A percentile compares a stretch with the other conserved stretches of the same genome.
These are phyloP conservation scores for Umbelopsis sp. DNA, from an alignment of 192 early-diverging fungal species.

Conservation along the genomic window DNA sequence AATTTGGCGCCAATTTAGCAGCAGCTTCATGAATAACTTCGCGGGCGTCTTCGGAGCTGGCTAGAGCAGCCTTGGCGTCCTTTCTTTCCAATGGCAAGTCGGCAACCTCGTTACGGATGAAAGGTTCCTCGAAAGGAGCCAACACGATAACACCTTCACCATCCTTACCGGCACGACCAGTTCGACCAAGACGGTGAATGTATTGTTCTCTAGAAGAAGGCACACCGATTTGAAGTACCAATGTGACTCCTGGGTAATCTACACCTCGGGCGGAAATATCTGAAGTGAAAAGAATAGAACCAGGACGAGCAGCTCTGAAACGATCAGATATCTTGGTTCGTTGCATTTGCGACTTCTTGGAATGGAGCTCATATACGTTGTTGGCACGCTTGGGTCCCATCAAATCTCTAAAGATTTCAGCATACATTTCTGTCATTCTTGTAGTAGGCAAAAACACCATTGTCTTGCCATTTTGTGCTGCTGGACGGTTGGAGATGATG, in stretches of 20 bases:
- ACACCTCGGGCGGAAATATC: conserved; percentile 98
- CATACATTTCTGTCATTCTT: conserved; percentile 65
- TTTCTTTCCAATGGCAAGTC: conserved; percentile 62
- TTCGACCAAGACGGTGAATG: conserved; percentile 95
- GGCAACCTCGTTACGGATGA: conserved; percentile 58
- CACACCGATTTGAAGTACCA: conserved; percentile 90
- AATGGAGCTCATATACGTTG: conserved; percentile 58
- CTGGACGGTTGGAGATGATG: conserved; percentile 65
- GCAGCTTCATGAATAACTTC: conserved; percentile 32
- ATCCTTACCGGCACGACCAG: conserved; percentile 91
- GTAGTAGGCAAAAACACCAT: conserved; percentile 91
- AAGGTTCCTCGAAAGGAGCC: conserved; percentile 76
- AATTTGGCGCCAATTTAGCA: conserved; percentile 48
- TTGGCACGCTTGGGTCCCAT: conserved; percentile 22
- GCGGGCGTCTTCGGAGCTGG: conserved; percentile 26
- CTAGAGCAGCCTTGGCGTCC: conserved; percentile 34
- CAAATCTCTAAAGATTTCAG: conserved; percentile 51
- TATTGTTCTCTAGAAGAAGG: conserved; percentile 86
- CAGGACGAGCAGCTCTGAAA: conserved; percentile 67
- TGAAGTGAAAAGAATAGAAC: conserved; percentile 83
- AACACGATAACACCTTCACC: conserved; percentile 87
- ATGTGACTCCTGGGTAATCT: conserved; percentile 91
- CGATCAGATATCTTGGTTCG: conserved; percentile 71
- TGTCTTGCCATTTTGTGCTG: conserved; percentile 71
- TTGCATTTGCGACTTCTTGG: conserved; percentile 72